Conservation (phyloP, 306 rosid species). For the Corylus heterophylla region DNA sequence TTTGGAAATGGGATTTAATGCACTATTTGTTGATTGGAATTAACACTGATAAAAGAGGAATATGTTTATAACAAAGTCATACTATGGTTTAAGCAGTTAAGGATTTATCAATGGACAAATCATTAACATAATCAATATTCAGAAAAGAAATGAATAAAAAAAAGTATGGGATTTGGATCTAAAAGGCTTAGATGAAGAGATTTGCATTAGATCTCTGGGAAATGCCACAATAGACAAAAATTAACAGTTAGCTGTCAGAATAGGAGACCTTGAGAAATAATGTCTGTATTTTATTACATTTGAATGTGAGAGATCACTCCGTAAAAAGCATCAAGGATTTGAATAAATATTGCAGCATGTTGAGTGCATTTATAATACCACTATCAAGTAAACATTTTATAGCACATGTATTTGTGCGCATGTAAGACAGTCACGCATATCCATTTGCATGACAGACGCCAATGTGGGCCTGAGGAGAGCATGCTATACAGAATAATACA, state of each 20-base stretch:
- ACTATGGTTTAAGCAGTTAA: background rate
- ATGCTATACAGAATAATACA: background rate
- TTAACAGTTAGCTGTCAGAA: background rate
- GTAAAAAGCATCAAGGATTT: background rate
- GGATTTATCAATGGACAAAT: slow-evolving; percentile 1
- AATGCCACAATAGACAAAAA: background rate
- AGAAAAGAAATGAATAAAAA: background rate
- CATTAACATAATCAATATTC: background rate
- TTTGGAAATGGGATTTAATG: background rate
- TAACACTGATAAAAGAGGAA: background rate
- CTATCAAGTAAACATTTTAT: too few species aligned
- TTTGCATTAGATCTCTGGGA: background rate
- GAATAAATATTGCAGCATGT: background rate
- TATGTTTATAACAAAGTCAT: background rate
- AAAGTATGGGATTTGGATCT: background rate
- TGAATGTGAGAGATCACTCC: background rate
- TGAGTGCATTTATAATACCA: background rate
- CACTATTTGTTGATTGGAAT: background rate
- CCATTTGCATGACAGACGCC: background rate
- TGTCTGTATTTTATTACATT: background rate
- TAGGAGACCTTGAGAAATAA: background rate
- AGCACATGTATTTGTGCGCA: too few species aligned
- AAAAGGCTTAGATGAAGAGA: background rate
- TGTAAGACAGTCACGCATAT: background rate
- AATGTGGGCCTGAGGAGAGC: background rate